These are phyloP conservation scores for Sporothrix luriei DNA, from an alignment of 2,329 filamentous ascomycete genomes.

Conservation along the genomic window DNA sequence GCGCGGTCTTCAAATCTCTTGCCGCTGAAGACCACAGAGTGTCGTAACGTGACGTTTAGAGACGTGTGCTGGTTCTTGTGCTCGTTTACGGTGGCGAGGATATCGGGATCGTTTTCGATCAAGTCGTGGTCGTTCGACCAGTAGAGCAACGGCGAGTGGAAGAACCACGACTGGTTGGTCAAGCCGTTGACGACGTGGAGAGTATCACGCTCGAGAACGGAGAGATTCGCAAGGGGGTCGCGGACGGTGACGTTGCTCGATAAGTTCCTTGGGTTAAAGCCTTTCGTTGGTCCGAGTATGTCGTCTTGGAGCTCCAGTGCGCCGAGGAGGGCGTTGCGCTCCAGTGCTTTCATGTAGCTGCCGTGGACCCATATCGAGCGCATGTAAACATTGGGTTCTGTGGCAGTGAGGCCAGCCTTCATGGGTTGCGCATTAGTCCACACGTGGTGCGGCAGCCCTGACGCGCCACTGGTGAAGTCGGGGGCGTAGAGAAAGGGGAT, in stretches of 20 bases:
- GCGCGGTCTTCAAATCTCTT: slow-evolving; percentile 70
- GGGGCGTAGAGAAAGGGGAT: slow-evolving; percentile 74
- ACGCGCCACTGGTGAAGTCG: slow-evolving; percentile 70
- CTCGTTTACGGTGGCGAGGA: slow-evolving; percentile 70
- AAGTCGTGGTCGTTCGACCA: slow-evolving; percentile 68
- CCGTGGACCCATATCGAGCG: slow-evolving; percentile 81
- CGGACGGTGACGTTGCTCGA: slow-evolving; percentile 38
- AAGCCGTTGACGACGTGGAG: slow-evolving; percentile 63
- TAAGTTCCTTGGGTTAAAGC: slow-evolving; percentile 55
- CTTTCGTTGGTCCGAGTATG: slow-evolving; percentile 62
- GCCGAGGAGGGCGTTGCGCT: slow-evolving; percentile 64
- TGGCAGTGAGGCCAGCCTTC: slow-evolving; percentile 48
- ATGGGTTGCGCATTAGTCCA: slow-evolving; percentile 75
- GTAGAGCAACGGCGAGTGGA: slow-evolving; percentile 80
- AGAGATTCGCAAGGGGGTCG: slow-evolving; percentile 46
- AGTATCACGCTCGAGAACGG: slow-evolving; percentile 53
- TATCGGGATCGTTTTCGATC: slow-evolving; percentile 63
- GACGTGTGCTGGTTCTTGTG: slow-evolving; percentile 63
- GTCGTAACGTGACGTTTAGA: slow-evolving; percentile 72
- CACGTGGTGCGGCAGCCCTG: slow-evolving; percentile 74
- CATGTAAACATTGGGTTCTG: slow-evolving; percentile 73
- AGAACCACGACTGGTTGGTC: slow-evolving; percentile 70
- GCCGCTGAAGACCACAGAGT: slow-evolving; percentile 81
- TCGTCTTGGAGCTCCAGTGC: slow-evolving; percentile 71
- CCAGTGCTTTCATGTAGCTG: slow-evolving; percentile 75